Evolutionary conservation across 805 yeast species (phyloP).

Genomic region (Maudiozyma serrabonitensis): DNA sequence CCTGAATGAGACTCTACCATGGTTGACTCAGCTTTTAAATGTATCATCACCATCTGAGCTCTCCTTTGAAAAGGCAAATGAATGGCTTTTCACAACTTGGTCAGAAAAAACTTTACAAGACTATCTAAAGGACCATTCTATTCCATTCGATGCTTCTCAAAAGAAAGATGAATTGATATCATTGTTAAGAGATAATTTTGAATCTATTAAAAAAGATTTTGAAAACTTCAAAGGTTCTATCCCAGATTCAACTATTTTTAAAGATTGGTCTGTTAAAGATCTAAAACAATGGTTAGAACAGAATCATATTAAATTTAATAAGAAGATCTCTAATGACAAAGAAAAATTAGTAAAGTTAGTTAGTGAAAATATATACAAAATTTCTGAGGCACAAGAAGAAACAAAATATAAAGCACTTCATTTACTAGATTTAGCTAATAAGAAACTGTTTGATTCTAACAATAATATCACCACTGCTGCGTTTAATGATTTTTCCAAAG

Average conservation of each 20-base stretch:
- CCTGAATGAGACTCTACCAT: background rate
- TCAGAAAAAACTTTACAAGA: conserved; percentile 36
- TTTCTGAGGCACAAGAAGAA: conserved; percentile 31
- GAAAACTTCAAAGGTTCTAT: conserved; percentile 33
- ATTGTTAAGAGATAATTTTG: conserved; percentile 1
- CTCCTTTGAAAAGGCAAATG: conserved; percentile 12
- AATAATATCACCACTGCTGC: conserved; percentile 35
- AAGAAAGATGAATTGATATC: conserved; percentile 37
- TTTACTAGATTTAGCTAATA: conserved; percentile 31
- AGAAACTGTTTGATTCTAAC: conserved; percentile 31
- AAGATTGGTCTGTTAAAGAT: conserved; percentile 30
- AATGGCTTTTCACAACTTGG: conserved; percentile 52
- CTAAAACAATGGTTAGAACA: conserved; percentile 41
- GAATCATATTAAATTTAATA: conserved; percentile 32
- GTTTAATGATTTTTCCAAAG: conserved; percentile 43
- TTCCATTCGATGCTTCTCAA: conserved; percentile 31
- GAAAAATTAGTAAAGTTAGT: conserved; percentile 38
- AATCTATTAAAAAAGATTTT: conserved; percentile 32
- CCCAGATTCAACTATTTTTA: conserved; percentile 29
- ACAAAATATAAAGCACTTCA: conserved; percentile 33
- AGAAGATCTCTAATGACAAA: conserved; percentile 27
- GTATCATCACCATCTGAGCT: background rate
- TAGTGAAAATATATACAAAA: conserved; percentile 32
- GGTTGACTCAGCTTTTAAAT: background rate
- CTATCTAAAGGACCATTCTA: conserved; percentile 41